Evolutionary conservation across 2,329 filamentous ascomycete genomes (phyloP).

Genomic region (Scytalidium sp.): DNA sequence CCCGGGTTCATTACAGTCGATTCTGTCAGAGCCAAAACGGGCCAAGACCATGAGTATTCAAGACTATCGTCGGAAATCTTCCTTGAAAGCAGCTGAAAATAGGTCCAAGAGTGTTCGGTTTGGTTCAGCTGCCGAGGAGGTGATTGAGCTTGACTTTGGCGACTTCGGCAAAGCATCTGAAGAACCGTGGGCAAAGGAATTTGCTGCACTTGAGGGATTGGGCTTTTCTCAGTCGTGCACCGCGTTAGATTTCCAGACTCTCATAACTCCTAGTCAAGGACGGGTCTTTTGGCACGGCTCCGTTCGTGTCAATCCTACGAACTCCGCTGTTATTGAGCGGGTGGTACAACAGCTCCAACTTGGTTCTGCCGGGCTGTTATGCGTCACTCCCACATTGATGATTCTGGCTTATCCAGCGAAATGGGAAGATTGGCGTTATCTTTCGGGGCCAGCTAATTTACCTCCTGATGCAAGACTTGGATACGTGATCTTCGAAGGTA

Average conservation of each 20-base stretch:
- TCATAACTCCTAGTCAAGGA: constrained; percentile 5
- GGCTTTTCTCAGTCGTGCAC: constrained; percentile 20
- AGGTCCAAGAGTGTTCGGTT: constrained; percentile 19
- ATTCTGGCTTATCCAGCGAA: constrained; percentile 22
- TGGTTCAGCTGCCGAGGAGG: constrained; percentile 10
- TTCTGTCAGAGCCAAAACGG: not conserved
- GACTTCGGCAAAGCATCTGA: constrained; percentile 6
- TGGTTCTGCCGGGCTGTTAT: constrained; percentile 17
- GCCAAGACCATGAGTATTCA: constrained; percentile 11
- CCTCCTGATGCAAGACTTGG: constrained; percentile 11
- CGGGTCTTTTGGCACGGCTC: constrained; percentile 11
- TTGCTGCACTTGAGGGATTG: constrained; percentile 11
- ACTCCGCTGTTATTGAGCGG: constrained; percentile 6
- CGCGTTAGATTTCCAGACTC: constrained; percentile 19
- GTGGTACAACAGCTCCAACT: constrained; percentile 17
- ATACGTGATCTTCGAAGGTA: constrained; percentile 21
- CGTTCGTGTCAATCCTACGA: constrained; percentile 1
- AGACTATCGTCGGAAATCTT: constrained; percentile 12
- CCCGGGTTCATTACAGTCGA: not conserved
- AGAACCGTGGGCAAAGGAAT: constrained; percentile 10
- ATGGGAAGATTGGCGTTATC: constrained; percentile 24
- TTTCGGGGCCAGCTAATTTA: constrained; percentile 11
- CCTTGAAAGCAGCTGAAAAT: constrained; percentile 1
- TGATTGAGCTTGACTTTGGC: constrained; percentile 16
- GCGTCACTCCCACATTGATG: constrained; percentile 10